A percentile compares a stretch with the other conserved stretches of the same genome.
Evolutionary conservation across 495 filamentous ascomycete species (phyloP).

Genomic region (Aspergillus affinis): DNA sequence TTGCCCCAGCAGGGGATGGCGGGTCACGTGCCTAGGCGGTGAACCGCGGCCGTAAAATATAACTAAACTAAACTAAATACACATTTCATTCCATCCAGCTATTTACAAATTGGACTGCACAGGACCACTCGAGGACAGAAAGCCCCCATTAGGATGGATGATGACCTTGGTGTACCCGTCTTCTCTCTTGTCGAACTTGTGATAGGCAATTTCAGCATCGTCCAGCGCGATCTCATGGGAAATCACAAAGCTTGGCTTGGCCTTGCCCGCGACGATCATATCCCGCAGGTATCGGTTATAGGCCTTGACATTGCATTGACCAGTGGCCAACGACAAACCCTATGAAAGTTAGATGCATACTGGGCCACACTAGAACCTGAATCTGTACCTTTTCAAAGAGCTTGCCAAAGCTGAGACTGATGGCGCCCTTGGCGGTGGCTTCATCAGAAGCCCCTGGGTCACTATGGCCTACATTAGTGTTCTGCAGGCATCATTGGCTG

Average conservation of each 20-base stretch:
- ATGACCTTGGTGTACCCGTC: constrained; percentile 52
- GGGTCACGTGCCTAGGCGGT: no score
- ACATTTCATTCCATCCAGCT: not conserved
- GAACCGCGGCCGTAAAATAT: no score
- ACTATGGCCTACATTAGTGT: constrained; percentile 5
- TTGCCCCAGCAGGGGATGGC: no score
- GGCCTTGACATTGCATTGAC: constrained; percentile 61
- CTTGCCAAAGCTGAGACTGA: constrained; percentile 59
- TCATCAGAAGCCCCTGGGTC: constrained; percentile 48
- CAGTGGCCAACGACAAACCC: constrained; percentile 50
- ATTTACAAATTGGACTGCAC: no score
- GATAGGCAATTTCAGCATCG: constrained; percentile 49
- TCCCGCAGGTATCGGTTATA: constrained; percentile 59
- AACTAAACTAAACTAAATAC: no score
- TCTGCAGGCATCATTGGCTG: not conserved
- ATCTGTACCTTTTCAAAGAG: constrained; percentile 56
- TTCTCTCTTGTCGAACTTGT: constrained; percentile 49
- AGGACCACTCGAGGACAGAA: constrained; percentile 4
- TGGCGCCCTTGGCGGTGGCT: constrained; percentile 49
- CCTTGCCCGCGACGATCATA: constrained; percentile 56
- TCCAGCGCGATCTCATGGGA: constrained; percentile 56
- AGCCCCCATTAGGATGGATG: constrained; percentile 40
- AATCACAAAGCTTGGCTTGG: constrained; percentile 59
- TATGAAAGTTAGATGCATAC: constrained; percentile 16
- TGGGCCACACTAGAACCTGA: no score